Evolutionary conservation across 768 basidiomycete genomes (phyloP).

Genomic region (Astraeus odoratus): DNA sequence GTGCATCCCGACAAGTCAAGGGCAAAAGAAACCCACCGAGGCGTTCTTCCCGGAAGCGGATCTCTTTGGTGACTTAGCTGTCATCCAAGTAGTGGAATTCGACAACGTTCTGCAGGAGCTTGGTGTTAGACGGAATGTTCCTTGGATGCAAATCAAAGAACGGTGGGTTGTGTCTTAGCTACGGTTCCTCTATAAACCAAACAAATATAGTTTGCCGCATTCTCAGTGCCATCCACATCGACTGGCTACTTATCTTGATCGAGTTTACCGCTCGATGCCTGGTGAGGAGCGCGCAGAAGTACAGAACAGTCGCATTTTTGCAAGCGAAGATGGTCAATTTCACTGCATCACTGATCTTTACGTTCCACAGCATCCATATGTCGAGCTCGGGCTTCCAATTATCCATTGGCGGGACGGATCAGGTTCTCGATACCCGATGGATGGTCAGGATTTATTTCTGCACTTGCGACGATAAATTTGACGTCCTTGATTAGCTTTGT

Average conservation of each 20-base stretch:
- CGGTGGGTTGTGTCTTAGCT: neutral
- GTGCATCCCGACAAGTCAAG: conserved; percentile 70
- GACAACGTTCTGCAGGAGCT: conserved; percentile 44
- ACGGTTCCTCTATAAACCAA: neutral
- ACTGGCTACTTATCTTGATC: neutral
- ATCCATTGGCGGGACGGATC: conserved; percentile 57
- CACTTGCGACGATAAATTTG: neutral
- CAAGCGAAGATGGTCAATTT: conserved; percentile 1
- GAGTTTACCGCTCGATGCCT: neutral
- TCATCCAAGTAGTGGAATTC: conserved; percentile 46
- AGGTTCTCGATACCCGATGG: neutral
- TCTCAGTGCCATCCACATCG: conserved; percentile 1
- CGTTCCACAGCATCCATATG: conserved; percentile 65
- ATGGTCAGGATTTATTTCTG: neutral
- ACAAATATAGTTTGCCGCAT: neutral
- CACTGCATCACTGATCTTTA: conserved; percentile 52
- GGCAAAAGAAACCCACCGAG: conserved; percentile 61
- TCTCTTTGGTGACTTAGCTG: conserved; percentile 81
- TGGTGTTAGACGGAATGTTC: conserved; percentile 76
- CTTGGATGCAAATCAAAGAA: conserved; percentile 60
- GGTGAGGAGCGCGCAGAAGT: conserved; percentile 1
- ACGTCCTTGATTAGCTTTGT: conserved; percentile 18
- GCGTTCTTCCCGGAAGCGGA: conserved; percentile 83
- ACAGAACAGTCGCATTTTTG: conserved; percentile 1
- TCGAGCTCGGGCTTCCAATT: conserved; percentile 68